A percentile compares a stretch with the other conserved stretches of the same genome.
These are phyloP conservation scores for Crucibulum parvulum DNA, from an alignment of 1,284 basidiomycete species.

Conservation along the genomic window DNA sequence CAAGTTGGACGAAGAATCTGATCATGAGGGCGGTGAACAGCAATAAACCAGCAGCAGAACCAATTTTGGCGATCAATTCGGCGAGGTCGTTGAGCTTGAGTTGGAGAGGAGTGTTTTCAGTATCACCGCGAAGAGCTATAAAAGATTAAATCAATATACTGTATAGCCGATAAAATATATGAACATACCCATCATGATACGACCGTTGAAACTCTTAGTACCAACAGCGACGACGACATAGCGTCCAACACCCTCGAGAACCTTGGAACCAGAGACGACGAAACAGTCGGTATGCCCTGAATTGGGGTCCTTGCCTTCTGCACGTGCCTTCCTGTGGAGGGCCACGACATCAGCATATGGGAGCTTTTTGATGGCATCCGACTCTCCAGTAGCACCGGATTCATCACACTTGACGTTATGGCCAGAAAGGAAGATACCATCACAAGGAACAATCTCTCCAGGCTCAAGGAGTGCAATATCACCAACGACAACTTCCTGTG, in stretches of 20 bases:
- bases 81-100: constrained; percentile 93
- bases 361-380: constrained; percentile 92
- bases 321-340: constrained; percentile 38
- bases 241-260: constrained; percentile 92
- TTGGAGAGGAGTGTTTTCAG: constrained; percentile 93
- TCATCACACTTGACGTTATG: constrained; percentile 98
- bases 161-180: background rate
- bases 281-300: constrained; percentile 89
- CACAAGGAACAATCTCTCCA: constrained; percentile 95
- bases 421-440: constrained; percentile 92
- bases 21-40: constrained; percentile 92
- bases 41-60: constrained; percentile 81
- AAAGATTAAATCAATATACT: constrained; percentile 14
- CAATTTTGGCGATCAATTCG: constrained; percentile 93
- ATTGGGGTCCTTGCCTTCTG: constrained; percentile 27
- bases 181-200: constrained; percentile 91
- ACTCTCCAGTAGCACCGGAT: constrained; percentile 95
- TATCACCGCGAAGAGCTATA: constrained; percentile 79
- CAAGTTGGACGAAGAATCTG: constrained; percentile 91
- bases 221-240: constrained; percentile 96
- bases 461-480: constrained; percentile 94
- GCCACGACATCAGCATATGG: constrained; percentile 81
- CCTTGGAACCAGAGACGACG: constrained; percentile 92
- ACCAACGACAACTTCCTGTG: constrained; percentile 89
- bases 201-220: constrained; percentile 91